Percentiles rank a stretch among this genome's conserved stretches.
These are phyloP conservation scores for Elaeis oleifera DNA, from an alignment of 202 grass and related monocot species.

Conservation along the genomic window DNA sequence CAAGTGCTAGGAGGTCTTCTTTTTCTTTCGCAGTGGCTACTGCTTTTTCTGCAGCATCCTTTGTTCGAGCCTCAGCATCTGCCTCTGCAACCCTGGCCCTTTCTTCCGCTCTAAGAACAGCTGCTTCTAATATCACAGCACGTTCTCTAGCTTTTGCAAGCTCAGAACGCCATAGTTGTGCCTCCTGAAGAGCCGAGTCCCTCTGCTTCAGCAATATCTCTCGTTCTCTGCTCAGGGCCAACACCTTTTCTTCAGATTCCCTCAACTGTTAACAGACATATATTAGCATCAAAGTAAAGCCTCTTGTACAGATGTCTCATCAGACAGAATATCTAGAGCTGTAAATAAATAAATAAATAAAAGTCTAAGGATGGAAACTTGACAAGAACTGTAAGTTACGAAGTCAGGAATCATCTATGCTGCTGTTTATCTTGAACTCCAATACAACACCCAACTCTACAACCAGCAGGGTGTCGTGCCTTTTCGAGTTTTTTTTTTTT, in stretches of 20 bases:
- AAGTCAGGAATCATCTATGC: too few relatives aligned
- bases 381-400: too few relatives aligned
- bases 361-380: too few relatives aligned
- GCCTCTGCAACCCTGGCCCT: conserved; percentile 61
- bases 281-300: conserved; percentile 11
- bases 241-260: conserved; percentile 63
- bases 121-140: conserved; percentile 87
- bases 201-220: conserved; percentile 59
- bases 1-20: conserved; percentile 57
- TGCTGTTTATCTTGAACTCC: too few relatives aligned
- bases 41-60: conserved; percentile 52
- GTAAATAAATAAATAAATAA: too few relatives aligned
- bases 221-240: conserved; percentile 56
- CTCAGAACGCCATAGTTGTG: conserved; percentile 78
- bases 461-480: too few relatives aligned
- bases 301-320: too few relatives aligned
- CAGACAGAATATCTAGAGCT: too few relatives aligned
- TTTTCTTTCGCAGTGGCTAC: conserved; percentile 58
- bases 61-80: conserved; percentile 41
- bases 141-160: conserved; percentile 95
- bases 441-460: too few relatives aligned
- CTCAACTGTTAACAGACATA: conserved; percentile 39
- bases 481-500: too few relatives aligned
- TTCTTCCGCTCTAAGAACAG: conserved; percentile 88
- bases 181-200: conserved; percentile 87